Evolutionary conservation across 2,329 filamentous ascomycete species (phyloP).

Genomic region (Fusarium algeriense): DNA sequence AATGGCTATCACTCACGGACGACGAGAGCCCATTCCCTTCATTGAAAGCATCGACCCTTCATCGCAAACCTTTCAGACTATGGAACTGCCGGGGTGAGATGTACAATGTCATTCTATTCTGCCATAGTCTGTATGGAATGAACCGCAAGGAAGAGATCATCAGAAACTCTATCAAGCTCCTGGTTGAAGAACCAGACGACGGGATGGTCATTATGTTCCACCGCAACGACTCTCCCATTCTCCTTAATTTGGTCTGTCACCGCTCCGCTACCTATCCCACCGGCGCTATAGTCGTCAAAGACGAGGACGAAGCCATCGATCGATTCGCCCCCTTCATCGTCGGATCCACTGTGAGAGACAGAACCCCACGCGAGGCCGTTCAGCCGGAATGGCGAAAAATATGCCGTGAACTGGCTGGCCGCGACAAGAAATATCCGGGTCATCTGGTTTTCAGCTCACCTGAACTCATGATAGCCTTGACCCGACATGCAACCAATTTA

Average conservation of each 20-base stretch:
- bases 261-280: constrained; percentile 60
- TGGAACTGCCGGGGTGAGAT: constrained; percentile 51
- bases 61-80: constrained; percentile 54
- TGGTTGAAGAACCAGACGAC: constrained; percentile 54
- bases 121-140: constrained; percentile 74
- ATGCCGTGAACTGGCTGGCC: constrained; percentile 63
- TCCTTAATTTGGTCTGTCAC: constrained; percentile 63
- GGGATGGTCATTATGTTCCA: constrained; percentile 68
- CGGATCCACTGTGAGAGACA: constrained; percentile 56
- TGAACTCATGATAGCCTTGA: constrained; percentile 65
- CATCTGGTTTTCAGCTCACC: constrained; percentile 64
- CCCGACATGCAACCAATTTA: constrained; percentile 57
- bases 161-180: constrained; percentile 60
- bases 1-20: constrained; percentile 54
- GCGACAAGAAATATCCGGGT: constrained; percentile 51
- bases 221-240: constrained; percentile 57
- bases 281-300: constrained; percentile 56
- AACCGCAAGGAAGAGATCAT: constrained; percentile 61
- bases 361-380: constrained; percentile 48
- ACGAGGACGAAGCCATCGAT: constrained; percentile 62
- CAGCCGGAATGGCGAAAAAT: constrained; percentile 60
- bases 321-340: constrained; percentile 65
- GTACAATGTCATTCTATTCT: constrained; percentile 71
- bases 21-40: constrained; percentile 54
- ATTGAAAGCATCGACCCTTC: constrained; percentile 53